These are phyloP conservation scores for Talinum fruticosum DNA, from an alignment of 148 eudicot species.

Conservation along the genomic window DNA sequence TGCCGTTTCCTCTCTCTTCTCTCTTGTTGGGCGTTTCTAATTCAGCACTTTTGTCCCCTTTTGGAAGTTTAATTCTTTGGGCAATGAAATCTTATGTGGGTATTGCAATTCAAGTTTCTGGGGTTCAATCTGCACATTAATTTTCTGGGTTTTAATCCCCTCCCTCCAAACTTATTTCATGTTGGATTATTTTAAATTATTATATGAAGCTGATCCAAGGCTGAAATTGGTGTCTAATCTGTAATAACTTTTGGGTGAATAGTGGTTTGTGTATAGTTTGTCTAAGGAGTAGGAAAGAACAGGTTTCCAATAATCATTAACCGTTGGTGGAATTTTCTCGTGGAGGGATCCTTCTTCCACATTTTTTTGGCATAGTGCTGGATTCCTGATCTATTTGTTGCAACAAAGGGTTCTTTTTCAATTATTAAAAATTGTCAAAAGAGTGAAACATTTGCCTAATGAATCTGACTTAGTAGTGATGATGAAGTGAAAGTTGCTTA, in stretches of 20 bases:
- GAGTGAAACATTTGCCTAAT: background rate
- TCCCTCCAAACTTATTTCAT: background rate
- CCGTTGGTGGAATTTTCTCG: too few relatives aligned
- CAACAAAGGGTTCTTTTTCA: background rate
- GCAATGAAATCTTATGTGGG: background rate
- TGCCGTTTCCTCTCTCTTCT: constrained; percentile 7
- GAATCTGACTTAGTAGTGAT: background rate
- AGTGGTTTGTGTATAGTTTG: background rate
- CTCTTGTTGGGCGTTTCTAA: background rate
- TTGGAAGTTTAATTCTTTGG: background rate
- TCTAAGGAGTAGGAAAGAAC: background rate
- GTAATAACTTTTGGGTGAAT: background rate
- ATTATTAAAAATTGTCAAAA: too few relatives aligned
- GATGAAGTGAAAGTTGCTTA: constrained; percentile 4
- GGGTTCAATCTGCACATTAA: background rate
- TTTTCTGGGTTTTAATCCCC: background rate
- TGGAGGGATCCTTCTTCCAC: background rate
- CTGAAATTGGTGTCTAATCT: background rate
- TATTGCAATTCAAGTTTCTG: background rate
- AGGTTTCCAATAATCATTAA: background rate
- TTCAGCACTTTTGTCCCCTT: background rate
- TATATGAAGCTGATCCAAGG: background rate
- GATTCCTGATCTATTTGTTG: background rate
- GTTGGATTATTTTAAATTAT: background rate
- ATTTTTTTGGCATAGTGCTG: background rate